A percentile compares a stretch with the other conserved stretches of the same genome.
Evolutionary conservation across 495 filamentous ascomycete species (phyloP).

Genomic region (Xylaria longipes): DNA sequence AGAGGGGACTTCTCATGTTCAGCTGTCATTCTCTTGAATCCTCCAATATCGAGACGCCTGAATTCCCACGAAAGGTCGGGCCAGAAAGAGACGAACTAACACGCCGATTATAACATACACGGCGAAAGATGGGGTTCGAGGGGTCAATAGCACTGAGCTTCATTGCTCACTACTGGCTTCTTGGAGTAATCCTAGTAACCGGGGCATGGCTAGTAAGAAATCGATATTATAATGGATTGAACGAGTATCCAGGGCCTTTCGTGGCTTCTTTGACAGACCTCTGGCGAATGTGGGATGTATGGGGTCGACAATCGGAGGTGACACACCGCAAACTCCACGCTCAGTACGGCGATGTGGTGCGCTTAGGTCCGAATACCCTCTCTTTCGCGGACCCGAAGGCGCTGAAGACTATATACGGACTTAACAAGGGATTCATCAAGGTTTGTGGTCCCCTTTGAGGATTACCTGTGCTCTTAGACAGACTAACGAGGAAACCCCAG

Average conservation of each 20-base stretch:
- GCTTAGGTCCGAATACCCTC: slow-evolving; percentile 70
- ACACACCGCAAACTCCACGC: slow-evolving; percentile 71
- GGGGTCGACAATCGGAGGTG: slow-evolving; percentile 64
- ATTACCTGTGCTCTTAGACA: neutral
- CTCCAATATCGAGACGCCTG: neutral
- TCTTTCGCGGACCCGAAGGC: slow-evolving; percentile 72
- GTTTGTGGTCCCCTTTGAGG: slow-evolving; percentile 45
- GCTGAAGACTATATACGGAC: slow-evolving; percentile 76
- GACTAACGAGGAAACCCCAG: slow-evolving; percentile 48
- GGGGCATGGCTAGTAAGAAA: slow-evolving; percentile 59
- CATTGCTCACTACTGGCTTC: slow-evolving; percentile 57
- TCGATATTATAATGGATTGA: slow-evolving; percentile 64
- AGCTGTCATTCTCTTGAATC: neutral
- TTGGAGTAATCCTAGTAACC: slow-evolving; percentile 40
- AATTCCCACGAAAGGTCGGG: slow-evolving; percentile 1
- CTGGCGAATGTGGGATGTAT: slow-evolving; percentile 74
- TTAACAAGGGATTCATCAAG: slow-evolving; percentile 84
- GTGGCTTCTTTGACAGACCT: slow-evolving; percentile 70
- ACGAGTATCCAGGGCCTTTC: slow-evolving; percentile 71
- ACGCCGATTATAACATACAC: neutral
- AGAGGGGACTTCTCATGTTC: neutral
- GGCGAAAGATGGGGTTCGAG: slow-evolving; percentile 30
- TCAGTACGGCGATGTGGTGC: slow-evolving; percentile 74
- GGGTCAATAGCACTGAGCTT: slow-evolving; percentile 41
- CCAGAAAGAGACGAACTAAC: neutral